phyloP scores from a whole-genome alignment of 306 rosid species.

The Hylodesmum podocarpum region DNA sequence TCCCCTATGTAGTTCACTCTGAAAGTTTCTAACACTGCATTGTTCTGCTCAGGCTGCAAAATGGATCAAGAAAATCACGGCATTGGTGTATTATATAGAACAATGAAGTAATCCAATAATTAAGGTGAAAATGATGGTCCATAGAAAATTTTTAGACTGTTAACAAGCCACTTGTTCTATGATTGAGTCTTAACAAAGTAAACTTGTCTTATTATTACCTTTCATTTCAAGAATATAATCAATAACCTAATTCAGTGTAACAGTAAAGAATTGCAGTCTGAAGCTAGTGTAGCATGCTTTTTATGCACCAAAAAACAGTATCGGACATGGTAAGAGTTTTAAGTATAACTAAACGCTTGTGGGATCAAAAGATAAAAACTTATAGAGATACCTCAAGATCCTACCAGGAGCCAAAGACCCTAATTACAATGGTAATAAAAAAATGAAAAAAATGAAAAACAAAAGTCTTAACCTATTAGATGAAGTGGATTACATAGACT shows the following conservation, averaged over 20 bases:
- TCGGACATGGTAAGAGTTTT: not conserved
- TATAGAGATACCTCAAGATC: not conserved
- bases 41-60: conserved; percentile 81
- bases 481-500: too few relatives aligned
- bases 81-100: not conserved
- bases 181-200: not conserved
- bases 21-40: conserved; percentile 72
- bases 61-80: not conserved
- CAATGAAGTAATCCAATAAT: not conserved
- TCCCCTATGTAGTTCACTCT: conserved; percentile 71
- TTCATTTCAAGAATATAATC: not conserved
- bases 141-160: not conserved
- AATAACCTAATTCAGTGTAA: conserved; percentile 5
- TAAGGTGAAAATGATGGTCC: not conserved
- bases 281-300: not conserved
- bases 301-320: not conserved
- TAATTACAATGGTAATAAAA: not conserved
- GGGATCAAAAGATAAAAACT: not conserved
- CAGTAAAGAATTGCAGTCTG: not conserved
- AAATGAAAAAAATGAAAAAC: not conserved
- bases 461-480: not conserved
- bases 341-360: not conserved
- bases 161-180: not conserved
- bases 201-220: conserved; percentile 34
- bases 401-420: not conserved